phyloP scores from a whole-genome alignment of 2,329 filamentous ascomycete species.

The Aspergillus phoenicis region DNA sequence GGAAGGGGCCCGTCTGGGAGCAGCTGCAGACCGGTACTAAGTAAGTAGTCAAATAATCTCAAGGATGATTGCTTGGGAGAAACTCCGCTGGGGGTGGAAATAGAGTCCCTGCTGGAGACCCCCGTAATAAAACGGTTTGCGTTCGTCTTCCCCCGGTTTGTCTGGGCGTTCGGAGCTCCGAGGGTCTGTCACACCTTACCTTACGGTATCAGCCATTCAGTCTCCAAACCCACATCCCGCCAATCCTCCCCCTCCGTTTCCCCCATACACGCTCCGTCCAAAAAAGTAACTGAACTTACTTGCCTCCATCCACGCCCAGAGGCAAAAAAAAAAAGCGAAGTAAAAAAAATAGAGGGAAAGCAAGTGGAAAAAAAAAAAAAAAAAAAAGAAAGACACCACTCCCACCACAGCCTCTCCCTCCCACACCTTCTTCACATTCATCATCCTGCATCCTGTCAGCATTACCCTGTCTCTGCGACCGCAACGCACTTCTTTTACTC shows the following conservation, averaged over 20 bases:
- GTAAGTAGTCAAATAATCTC: neutral
- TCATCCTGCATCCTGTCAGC: conserved; percentile 6
- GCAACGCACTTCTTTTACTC: neutral
- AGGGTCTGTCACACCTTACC: conserved; percentile 3
- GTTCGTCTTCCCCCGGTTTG: neutral
- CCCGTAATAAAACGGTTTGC: neutral
- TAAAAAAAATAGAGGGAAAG: conserved; percentile 7
- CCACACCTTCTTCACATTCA: conserved; percentile 4
- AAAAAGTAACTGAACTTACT: neutral
- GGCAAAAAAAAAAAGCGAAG: conserved; percentile 9
- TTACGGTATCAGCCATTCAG: neutral
- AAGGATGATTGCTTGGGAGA: neutral
- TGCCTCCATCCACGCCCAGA: conserved; percentile 7
- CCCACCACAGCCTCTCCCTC: conserved; percentile 5
- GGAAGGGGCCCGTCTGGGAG: neutral
- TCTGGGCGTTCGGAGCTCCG: conserved; percentile 4
- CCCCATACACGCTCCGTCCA: neutral
- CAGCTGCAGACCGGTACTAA: too few relatives aligned
- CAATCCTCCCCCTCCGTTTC: conserved; percentile 1
- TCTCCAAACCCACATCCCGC: neutral
- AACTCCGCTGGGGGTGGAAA: neutral
- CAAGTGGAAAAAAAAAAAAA: neutral
- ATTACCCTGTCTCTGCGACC: conserved; percentile 10
- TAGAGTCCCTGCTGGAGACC: neutral
- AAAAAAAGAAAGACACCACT: conserved; percentile 2